Evolutionary conservation across 345 rosid genomes (phyloP).

Genomic region (Salix suchowensis): DNA sequence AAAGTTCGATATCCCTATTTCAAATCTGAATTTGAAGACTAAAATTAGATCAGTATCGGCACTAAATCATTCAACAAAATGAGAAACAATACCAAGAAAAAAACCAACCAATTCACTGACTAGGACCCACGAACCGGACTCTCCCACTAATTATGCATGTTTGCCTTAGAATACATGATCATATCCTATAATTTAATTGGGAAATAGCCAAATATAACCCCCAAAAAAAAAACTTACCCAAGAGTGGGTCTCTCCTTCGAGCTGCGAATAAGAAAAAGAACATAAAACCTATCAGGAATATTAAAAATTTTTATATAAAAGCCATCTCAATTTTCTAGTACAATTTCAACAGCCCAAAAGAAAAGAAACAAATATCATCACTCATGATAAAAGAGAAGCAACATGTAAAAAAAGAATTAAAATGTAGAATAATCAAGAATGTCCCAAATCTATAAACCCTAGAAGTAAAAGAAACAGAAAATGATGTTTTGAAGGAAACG

Average conservation of each 20-base stretch:
- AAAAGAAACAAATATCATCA: background rate
- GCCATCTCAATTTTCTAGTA: background rate
- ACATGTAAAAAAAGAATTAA: background rate
- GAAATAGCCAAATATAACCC: background rate
- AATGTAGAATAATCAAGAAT: background rate
- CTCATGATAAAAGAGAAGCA: background rate
- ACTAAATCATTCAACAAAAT: background rate
- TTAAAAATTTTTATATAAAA: background rate
- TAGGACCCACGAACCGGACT: background rate
- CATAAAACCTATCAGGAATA: background rate
- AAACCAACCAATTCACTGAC: background rate
- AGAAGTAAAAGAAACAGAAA: background rate
- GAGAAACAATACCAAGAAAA: background rate
- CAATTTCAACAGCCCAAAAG: background rate
- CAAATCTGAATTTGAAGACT: background rate
- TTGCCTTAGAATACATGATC: background rate
- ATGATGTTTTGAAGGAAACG: background rate
- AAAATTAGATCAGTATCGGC: background rate
- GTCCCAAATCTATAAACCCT: background rate
- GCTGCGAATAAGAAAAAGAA: slow-evolving; percentile 9
- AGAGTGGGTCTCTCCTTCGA: slow-evolving; percentile 41
- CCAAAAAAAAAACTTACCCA: slow-evolving; percentile 14
- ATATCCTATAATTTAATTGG: background rate
- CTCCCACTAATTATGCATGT: background rate
- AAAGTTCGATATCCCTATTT: background rate